These are phyloP conservation scores for Sugiyamaella japonica DNA, from an alignment of 1,139 yeast species.

Conservation along the genomic window DNA sequence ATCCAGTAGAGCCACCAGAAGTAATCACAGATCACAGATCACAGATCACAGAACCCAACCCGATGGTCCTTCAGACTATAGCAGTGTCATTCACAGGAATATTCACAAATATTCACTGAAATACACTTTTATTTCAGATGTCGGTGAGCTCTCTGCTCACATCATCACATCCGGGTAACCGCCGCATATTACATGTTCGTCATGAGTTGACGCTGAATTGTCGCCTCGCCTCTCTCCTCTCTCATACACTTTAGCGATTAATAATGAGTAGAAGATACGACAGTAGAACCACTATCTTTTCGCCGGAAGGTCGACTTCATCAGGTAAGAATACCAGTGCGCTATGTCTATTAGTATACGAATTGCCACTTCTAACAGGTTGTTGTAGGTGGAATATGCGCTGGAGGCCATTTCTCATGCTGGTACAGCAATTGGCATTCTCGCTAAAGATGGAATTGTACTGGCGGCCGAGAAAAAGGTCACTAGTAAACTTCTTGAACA, in stretches of 20 bases:
- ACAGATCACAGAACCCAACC: no score
- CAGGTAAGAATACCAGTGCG: slow-evolving; percentile 50
- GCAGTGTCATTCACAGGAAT: no score
- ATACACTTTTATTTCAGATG: no score
- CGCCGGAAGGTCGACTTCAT: slow-evolving; percentile 97
- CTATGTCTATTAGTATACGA: no score
- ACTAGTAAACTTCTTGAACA: slow-evolving; percentile 90
- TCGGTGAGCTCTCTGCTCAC: no score
- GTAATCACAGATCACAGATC: no score
- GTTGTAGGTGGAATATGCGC: slow-evolving; percentile 82
- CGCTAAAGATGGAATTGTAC: slow-evolving; percentile 88
- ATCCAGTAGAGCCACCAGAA: no score
- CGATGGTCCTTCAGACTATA: no score
- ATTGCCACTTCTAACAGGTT: background rate
- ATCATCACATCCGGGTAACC: background rate
- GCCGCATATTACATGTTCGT: background rate
- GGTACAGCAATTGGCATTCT: slow-evolving; percentile 97
- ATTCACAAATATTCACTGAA: no score
- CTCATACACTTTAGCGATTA: background rate
- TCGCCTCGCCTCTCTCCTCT: background rate
- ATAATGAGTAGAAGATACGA: slow-evolving; percentile 78
- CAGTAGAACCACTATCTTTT: slow-evolving; percentile 95
- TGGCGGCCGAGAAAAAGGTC: slow-evolving; percentile 95
- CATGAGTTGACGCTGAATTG: background rate
- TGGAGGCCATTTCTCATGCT: slow-evolving; percentile 96